These are phyloP conservation scores for Cladosporium sp. DNA, from an alignment of 2,329 filamentous ascomycete genomes.

Conservation along the genomic window DNA sequence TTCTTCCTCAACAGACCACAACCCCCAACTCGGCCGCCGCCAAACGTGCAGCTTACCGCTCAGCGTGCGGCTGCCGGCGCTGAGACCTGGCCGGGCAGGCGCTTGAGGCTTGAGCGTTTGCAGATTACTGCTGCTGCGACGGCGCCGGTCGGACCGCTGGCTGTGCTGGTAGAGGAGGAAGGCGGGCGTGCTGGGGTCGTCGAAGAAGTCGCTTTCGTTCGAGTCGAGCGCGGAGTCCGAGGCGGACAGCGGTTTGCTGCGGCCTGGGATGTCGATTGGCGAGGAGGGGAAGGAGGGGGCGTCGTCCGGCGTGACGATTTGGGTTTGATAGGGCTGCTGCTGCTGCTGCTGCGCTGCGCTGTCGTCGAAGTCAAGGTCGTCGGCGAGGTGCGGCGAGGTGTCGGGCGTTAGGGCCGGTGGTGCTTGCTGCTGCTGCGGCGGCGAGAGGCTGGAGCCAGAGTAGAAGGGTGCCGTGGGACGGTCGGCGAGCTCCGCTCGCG, in stretches of 20 bases:
- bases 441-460: not conserved
- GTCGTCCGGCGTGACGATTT: not conserved
- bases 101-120: not conserved
- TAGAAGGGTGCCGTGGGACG: not conserved
- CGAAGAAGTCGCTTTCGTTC: conserved; percentile 15
- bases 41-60: conserved; percentile 27
- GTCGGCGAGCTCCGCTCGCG: not conserved
- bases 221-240: conserved; percentile 14
- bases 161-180: conserved; percentile 20
- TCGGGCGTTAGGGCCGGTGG: conserved; percentile 29
- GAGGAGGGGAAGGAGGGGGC: not conserved
- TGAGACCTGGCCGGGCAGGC: conserved; percentile 22
- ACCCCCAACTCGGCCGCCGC: conserved; percentile 24
- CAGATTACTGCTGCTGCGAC: not conserved
- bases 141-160: conserved; percentile 3
- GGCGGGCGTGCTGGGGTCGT: conserved; percentile 20
- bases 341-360: too few relatives aligned
- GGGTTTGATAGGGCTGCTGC: not conserved
- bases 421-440: conserved; percentile 11
- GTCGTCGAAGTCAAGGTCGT: conserved; percentile 22
- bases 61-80: conserved; percentile 22
- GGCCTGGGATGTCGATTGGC: not conserved
- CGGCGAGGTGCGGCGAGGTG: conserved; percentile 25
- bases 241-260: not conserved
- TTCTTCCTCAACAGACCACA: conserved; percentile 24